Percentiles rank a stretch among this genome's conserved stretches.
Evolutionary conservation across 306 rosid species (phyloP).

Genomic region (Pueraria montana): DNA sequence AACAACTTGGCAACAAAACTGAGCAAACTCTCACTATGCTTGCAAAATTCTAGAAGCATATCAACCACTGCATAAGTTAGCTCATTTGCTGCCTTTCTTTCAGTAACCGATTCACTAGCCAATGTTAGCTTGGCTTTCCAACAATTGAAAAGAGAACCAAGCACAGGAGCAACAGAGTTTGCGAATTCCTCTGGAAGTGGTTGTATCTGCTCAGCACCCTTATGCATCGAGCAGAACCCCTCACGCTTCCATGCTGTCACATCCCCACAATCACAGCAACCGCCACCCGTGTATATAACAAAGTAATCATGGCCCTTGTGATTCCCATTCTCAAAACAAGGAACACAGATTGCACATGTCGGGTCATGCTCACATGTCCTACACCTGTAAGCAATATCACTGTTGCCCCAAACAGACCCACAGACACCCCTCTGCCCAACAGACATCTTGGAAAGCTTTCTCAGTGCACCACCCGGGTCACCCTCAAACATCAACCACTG

Average conservation of each 20-base stretch:
- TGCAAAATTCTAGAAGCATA: conserved; percentile 89
- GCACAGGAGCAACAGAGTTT: conserved; percentile 73
- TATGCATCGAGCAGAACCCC: conserved; percentile 95
- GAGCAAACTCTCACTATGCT: conserved; percentile 95
- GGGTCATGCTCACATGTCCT: conserved; percentile 92
- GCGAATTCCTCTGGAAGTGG: conserved; percentile 78
- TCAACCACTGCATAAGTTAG: conserved; percentile 81
- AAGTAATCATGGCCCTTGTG: conserved; percentile 88
- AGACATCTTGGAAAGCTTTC: conserved; percentile 67
- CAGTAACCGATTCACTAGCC: conserved; percentile 53
- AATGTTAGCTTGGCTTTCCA: conserved; percentile 73
- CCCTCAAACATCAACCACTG: conserved; percentile 98
- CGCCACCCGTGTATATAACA: conserved; percentile 85
- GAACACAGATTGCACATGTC: conserved; percentile 96
- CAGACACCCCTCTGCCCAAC: conserved; percentile 91
- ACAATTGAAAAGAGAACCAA: conserved; percentile 66
- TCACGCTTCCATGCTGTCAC: conserved; percentile 95
- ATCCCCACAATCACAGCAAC: conserved; percentile 99
- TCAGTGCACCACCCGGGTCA: conserved; percentile 65
- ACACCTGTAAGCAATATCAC: conserved; percentile 91
- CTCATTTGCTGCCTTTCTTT: conserved; percentile 70
- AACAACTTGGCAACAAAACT: conserved; percentile 77
- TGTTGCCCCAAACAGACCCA: conserved; percentile 91
- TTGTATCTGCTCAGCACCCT: conserved; percentile 87
- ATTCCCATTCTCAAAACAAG: conserved; percentile 91